Conservation (phyloP, 75 land plant genomes). For the Selaginella moellendorffii region DNA sequence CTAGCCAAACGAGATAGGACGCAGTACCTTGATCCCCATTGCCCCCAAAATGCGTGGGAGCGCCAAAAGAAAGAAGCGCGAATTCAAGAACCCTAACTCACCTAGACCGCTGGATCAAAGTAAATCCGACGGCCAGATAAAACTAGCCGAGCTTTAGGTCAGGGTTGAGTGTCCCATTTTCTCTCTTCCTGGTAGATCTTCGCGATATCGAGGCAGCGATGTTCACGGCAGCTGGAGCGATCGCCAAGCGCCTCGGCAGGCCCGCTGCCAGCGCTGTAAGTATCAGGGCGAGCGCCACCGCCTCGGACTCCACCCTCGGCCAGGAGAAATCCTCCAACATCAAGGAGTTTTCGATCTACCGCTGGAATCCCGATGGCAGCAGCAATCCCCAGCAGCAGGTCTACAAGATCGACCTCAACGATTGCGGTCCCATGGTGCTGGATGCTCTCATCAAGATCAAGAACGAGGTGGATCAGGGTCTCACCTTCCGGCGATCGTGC, state of each 20-base stretch:
- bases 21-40: neutral
- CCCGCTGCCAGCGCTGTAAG: neutral
- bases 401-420: slow-evolving; percentile 51
- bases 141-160: too few species aligned
- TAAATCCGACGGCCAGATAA: too few species aligned
- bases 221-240: too few species aligned
- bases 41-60: neutral
- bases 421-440: slow-evolving; percentile 96
- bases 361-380: slow-evolving; percentile 40
- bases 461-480: slow-evolving; percentile 72
- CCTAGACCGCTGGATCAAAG: neutral
- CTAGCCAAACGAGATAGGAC: neutral
- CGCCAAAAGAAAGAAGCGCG: neutral
- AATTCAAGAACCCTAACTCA: neutral
- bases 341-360: slow-evolving; percentile 46
- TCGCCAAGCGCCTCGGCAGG: neutral
- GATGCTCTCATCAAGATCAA: slow-evolving; percentile 95
- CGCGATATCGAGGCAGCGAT: too few species aligned
- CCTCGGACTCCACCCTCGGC: neutral
- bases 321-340: slow-evolving; percentile 11
- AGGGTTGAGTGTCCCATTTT: too few species aligned
- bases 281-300: neutral
- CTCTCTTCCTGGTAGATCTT: too few species aligned
- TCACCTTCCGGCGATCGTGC: slow-evolving; percentile 87
- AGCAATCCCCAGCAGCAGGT: slow-evolving; percentile 35